A percentile compares a stretch with the other conserved stretches of the same genome.
phyloP scores from a whole-genome alignment of 768 basidiomycete species.

The Tricholoma sp. region DNA sequence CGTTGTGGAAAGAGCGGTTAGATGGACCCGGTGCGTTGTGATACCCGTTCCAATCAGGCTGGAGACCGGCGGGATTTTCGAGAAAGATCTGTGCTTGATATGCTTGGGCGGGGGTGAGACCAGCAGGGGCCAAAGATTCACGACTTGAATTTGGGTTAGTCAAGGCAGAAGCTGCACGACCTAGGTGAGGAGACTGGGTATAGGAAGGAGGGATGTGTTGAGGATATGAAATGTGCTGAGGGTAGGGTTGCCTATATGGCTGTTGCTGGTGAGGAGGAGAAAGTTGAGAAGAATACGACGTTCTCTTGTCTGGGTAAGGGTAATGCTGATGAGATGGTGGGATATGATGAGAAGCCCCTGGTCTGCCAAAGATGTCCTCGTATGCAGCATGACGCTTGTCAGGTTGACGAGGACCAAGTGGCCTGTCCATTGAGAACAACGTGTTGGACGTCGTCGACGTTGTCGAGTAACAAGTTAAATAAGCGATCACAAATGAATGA shows the following conservation, averaged over 20 bases:
- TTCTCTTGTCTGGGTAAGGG: conserved; percentile 41
- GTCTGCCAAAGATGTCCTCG: conserved; percentile 83
- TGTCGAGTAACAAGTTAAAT: too few species aligned
- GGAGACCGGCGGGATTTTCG: conserved; percentile 33
- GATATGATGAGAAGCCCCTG: conserved; percentile 52
- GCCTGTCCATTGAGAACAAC: conserved; percentile 35
- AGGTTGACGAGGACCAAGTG: conserved; percentile 53
- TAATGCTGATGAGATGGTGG: conserved; percentile 27
- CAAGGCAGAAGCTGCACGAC: not conserved
- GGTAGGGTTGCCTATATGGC: conserved; percentile 19
- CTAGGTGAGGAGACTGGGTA: not conserved
- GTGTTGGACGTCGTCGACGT: too few species aligned
- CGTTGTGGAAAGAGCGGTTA: conserved; percentile 16
- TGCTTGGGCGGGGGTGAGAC: conserved; percentile 72
- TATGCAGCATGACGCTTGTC: conserved; percentile 81
- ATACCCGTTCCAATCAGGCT: conserved; percentile 24
- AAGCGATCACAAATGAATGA: too few species aligned
- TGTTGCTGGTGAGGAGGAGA: conserved; percentile 20
- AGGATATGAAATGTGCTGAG: conserved; percentile 17
- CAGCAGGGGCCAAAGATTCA: conserved; percentile 40
- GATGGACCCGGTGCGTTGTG: conserved; percentile 23
- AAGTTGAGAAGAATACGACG: conserved; percentile 37
- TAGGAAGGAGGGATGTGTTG: not conserved
- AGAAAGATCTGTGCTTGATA: conserved; percentile 73
- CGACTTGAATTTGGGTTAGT: conserved; percentile 32